Percentiles rank a stretch among this genome's conserved stretches.
Evolutionary conservation across 805 yeast genomes (phyloP).

Genomic region (Pichia deserticola): DNA sequence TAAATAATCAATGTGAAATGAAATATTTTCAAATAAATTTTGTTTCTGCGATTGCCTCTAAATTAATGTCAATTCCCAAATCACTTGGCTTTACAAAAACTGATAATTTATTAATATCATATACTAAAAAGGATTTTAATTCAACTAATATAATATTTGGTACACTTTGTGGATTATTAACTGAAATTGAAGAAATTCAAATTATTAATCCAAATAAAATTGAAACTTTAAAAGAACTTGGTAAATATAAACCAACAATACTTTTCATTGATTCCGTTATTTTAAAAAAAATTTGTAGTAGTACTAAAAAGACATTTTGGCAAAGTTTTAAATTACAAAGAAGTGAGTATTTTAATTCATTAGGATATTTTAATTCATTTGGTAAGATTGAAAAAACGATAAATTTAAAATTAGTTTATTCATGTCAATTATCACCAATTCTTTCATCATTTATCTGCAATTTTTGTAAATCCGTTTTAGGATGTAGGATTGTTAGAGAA

Average conservation of each 20-base stretch:
- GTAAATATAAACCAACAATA: constrained; percentile 24
- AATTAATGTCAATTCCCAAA: constrained; percentile 26
- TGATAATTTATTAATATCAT: constrained; percentile 21
- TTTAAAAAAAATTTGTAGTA: constrained; percentile 19
- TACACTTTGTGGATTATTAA: constrained; percentile 33
- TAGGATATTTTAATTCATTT: constrained; percentile 39
- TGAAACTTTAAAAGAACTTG: constrained; percentile 9
- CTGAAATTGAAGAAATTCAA: constrained; percentile 24
- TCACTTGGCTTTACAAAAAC: constrained; percentile 20
- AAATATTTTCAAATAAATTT: constrained; percentile 28
- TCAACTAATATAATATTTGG: constrained; percentile 27
- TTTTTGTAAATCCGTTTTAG: constrained; percentile 36
- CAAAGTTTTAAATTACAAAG: constrained; percentile 26
- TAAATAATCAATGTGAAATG: constrained; percentile 16
- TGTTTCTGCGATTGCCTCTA: constrained; percentile 30
- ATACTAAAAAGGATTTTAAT: constrained; percentile 4
- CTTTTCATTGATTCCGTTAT: constrained; percentile 24
- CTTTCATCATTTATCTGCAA: constrained; percentile 26
- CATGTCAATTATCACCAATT: constrained; percentile 16
- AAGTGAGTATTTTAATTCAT: constrained; percentile 37
- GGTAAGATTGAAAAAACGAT: constrained; percentile 21
- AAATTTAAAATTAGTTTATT: constrained; percentile 37
- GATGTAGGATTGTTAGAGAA: constrained; percentile 48
- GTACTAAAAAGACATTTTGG: constrained; percentile 14
- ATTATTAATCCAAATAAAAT: constrained; percentile 12